Base-by-base conservation (phyloP, 306 rosid species). In the Vigna radiata region DNA sequence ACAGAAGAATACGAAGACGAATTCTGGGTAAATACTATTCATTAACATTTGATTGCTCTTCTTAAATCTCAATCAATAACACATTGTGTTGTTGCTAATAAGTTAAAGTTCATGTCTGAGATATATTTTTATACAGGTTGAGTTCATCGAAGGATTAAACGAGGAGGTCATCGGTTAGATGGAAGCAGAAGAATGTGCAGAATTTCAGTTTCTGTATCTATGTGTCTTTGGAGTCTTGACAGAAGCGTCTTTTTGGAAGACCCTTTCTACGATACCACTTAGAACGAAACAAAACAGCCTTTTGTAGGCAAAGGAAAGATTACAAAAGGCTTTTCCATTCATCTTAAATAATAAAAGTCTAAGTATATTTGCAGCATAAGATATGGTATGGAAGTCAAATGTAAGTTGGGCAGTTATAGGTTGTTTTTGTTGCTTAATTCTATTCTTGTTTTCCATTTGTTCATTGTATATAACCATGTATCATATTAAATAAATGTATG, bases 1-100 rank as follows among this genome's bases (percentile, higher is more conserved):
- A 68, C 87, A 77, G 79, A 89, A 29, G 90, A 90, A 79, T 89
- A 85, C 65, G 90, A 85, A 64, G 89, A 87, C 13, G 90, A 89
- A 18, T 83, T 87, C 82, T 90, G 92, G 97, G 97, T 93, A 83
- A 75, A 13, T 19, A n/a, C 7, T 15, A 5, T 13, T n/a, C 3
- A 27, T 27, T 27, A 27, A n/a, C 9, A 5, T 7, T n/a, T 47
- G 7, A 60, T 29, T 31, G 21, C 46, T 62, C 69, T 25, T 58
- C 1, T 39, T 41, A 16, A 60, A 5, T 60, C 48, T 58, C 46
- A 17, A 16, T 18, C 19, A 31, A 8, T 47, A 11, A 11, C 17
- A 54, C 43, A 56, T 21, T 56, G 27, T 21, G 3, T n/a, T 50
- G 11, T 25, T 70, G 27, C 21, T 69, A 14, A 41, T 25, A 15